A percentile compares a stretch with the other conserved stretches of the same genome.
Conservation (phyloP, 257 asterid genomes). For the Petunia secreta region DNA sequence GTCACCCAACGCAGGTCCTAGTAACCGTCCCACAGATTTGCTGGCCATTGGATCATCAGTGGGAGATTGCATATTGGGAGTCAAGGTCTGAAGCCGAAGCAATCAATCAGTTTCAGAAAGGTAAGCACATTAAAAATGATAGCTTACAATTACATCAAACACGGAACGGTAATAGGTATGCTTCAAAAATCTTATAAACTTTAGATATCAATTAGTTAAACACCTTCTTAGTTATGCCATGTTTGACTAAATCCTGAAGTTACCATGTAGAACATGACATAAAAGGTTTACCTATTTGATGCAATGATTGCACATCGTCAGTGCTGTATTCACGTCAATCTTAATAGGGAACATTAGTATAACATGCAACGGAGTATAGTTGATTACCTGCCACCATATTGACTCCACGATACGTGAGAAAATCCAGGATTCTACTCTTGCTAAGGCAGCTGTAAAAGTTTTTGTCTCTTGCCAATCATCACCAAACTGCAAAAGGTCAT, state of each 20-base stretch:
- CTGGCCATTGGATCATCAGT: slow-evolving; percentile 41
- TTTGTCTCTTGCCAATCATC: slow-evolving; percentile 97
- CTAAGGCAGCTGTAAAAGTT: slow-evolving; percentile 80
- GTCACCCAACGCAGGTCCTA: slow-evolving; percentile 77
- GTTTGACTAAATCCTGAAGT: slow-evolving; percentile 14
- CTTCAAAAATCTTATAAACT: background rate
- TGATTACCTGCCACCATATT: slow-evolving; percentile 98
- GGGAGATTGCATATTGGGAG: slow-evolving; percentile 93
- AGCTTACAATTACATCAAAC: background rate
- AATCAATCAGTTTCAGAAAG: slow-evolving; percentile 15
- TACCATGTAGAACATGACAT: slow-evolving; percentile 9
- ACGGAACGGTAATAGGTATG: background rate
- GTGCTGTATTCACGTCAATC: background rate
- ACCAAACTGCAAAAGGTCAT: slow-evolving; percentile 55
- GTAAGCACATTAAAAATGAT: slow-evolving; percentile 15
- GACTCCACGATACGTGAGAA: slow-evolving; percentile 92
- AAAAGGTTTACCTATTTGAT: slow-evolving; percentile 19
- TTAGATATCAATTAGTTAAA: slow-evolving; percentile 7
- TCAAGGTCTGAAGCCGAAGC: slow-evolving; percentile 61
- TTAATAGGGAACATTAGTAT: slow-evolving; percentile 3
- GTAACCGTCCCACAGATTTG: slow-evolving; percentile 50
- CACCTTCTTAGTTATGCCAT: background rate
- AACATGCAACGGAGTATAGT: background rate
- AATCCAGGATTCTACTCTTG: slow-evolving; percentile 92
- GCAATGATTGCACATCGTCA: background rate